These are phyloP conservation scores for Tilletia setariae DNA, from an alignment of 1,284 basidiomycete genomes.

Conservation along the genomic window DNA sequence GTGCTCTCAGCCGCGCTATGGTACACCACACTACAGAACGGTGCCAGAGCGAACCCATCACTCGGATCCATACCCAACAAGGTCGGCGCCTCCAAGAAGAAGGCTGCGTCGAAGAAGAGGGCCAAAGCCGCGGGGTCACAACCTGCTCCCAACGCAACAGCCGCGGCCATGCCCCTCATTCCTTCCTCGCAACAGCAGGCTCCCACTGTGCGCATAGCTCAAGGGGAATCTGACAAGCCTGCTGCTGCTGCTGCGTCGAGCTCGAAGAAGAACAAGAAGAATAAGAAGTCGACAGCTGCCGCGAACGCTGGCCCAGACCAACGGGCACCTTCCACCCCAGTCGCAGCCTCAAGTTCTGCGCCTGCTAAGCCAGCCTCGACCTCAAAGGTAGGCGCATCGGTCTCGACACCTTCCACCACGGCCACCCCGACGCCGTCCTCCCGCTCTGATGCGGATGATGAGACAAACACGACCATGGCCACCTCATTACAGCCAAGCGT, in stretches of 20 bases:
- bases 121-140: not conserved
- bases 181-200: not conserved
- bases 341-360: too few relatives aligned
- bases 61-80: not conserved
- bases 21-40: not conserved
- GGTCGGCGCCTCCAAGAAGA: not conserved
- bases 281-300: slow-evolving; percentile 1
- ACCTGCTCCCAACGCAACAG: not conserved
- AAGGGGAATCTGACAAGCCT: not conserved
- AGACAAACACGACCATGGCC: not conserved
- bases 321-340: too few relatives aligned
- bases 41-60: not conserved
- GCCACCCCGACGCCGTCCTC: not conserved
- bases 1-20: not conserved
- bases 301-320: not conserved
- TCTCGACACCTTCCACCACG: not conserved
- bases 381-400: not conserved
- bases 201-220: not conserved
- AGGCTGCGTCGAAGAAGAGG: not conserved
- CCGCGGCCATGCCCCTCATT: not conserved
- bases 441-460: slow-evolving; percentile 6
- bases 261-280: slow-evolving; percentile 11
- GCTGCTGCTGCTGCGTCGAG: not conserved
- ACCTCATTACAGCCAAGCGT: not conserved
- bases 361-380: not conserved